Base-by-base conservation (phyloP, 108 stramenopile species). In the Discostella stelligeroides region DNA sequence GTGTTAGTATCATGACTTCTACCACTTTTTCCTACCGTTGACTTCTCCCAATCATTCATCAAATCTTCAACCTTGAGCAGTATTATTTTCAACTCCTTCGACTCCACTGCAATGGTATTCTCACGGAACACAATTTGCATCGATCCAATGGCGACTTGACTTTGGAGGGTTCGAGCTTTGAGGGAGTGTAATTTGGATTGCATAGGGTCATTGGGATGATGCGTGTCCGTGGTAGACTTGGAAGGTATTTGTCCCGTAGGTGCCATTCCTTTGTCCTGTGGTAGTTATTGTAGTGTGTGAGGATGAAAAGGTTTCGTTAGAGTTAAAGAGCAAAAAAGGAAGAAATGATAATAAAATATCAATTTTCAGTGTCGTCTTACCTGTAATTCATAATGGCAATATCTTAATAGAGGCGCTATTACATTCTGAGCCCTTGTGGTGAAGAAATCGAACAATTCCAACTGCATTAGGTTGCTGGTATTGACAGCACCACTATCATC, bases 401-500 rank as follows among this genome's bases (percentile, higher is more conserved):
- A 93, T 38, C 88, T 79, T 63, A 90, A 81, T 39, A 93, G 63
- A 0, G 92, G 92, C 27, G 73, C 69, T 46, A 93, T 71, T 18
- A 87, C 79, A 64, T 87, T 84, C 66, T 90, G 77, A 37, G 86
- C 92, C 23, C 89, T 75, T 1, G 84, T 81, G 1, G 83, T 74
- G 68, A 90, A 93, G 63, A 89, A 84, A 76, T 93, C 92, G 25
- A 68, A 76, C 18, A 84, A 47, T 78, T 86, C 86, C 72, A 92
- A 69, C 9, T 63, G 66, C 7, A 56, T 39, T 38, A 66, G 54
- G 34, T 86, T 67, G 23, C 58, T 70, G 17, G n/a, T n/a, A n/a
- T 25, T 51, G 30, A 65, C 72, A 34, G 64, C 67, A 17, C 66
- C 29, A 20, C 49, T 60, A 58, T 25, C 23, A 23, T 14, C 40